phyloP scores from a whole-genome alignment of 1,284 basidiomycete species.

The Apiotrichum gracile region DNA sequence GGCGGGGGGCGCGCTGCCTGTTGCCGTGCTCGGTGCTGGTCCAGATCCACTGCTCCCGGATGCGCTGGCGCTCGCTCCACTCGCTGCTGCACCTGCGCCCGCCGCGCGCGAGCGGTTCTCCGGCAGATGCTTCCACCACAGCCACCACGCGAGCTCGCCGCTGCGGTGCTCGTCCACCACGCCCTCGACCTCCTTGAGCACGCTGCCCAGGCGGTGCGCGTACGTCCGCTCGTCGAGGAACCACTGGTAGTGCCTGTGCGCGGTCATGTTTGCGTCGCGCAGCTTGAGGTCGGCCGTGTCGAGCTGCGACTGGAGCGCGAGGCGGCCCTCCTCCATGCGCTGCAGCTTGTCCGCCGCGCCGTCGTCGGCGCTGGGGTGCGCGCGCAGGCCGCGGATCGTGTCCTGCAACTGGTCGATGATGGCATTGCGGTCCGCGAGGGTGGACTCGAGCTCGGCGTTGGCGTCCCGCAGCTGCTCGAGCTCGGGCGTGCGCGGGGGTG shows the following conservation, averaged over 20 bases:
- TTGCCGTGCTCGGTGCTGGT: too few relatives aligned
- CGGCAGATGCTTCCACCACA: not conserved
- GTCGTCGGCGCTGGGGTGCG: not conserved
- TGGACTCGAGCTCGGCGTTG: not conserved
- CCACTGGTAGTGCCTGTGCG: not conserved
- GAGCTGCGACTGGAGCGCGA: not conserved
- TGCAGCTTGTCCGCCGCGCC: not conserved
- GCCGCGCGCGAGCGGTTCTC: too few relatives aligned
- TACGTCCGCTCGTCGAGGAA: not conserved
- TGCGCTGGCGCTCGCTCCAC: too few relatives aligned
- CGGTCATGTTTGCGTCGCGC: not conserved
- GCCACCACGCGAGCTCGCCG: not conserved
- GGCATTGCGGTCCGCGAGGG: not conserved
- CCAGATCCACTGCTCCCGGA: too few relatives aligned
- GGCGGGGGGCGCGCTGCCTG: too few relatives aligned
- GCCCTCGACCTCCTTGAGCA: not conserved
- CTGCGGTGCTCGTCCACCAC: not conserved
- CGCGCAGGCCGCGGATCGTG: not conserved
- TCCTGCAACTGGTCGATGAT: not conserved
- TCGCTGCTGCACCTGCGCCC: too few relatives aligned
- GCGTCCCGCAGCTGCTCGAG: not conserved
- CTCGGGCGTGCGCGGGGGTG: too few relatives aligned
- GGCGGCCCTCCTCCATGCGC: not conserved
- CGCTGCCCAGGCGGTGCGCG: not conserved
- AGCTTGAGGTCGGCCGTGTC: not conserved